Base-by-base conservation (phyloP, 495 filamentous ascomycete genomes). In the Aspergillus asperescens region DNA sequence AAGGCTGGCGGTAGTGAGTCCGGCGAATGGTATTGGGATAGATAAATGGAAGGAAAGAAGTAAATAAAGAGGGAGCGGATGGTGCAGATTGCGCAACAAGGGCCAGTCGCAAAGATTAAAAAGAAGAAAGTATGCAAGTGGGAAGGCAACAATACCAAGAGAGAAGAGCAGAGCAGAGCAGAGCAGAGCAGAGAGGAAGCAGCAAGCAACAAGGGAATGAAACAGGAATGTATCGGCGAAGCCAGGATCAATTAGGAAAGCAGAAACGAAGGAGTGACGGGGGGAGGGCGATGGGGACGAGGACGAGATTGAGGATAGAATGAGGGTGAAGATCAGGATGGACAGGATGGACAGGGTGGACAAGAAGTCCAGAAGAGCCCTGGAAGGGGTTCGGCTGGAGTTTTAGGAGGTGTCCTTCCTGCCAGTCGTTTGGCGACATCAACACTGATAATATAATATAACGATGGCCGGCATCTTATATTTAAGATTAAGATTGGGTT, bases 111-210 rank as follows among this genome's bases (percentile, higher is more conserved):
- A n/a, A n/a, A n/a, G n/a, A 35, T 35, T 32, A 16, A 46, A 16
- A 43, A 41, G 22, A 37, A 44, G 34, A 49, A 47, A 25, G 50
- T 55, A 45, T 16, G 37, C 40, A 47, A 53, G 31, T 54, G n/a
- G n/a, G n/a, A 35, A 10, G 4, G 32, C 4, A 57, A 56, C 28
- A 51, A 63, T 46, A 58, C 57, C 57, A 63, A 58, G 35, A 56
- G 53, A n/a, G 15, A 40, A 54, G 53, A 54, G 48, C 52, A 61
- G 58, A 32, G 48, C 56, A 52, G 41, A 64, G 40, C 42, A 61
- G 64, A 66, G 29, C 3, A 32, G 7, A 65, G 61, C 56, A 63
- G 60, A 55, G 49, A 60, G 55, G 20, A 16, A 43, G 37, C 15
- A 55, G 34, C 32, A 41, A 41, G 25, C 37, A 38, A 43, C 48